Conservation (phyloP, 495 filamentous ascomycete species). For the Xylaria acuta region DNA sequence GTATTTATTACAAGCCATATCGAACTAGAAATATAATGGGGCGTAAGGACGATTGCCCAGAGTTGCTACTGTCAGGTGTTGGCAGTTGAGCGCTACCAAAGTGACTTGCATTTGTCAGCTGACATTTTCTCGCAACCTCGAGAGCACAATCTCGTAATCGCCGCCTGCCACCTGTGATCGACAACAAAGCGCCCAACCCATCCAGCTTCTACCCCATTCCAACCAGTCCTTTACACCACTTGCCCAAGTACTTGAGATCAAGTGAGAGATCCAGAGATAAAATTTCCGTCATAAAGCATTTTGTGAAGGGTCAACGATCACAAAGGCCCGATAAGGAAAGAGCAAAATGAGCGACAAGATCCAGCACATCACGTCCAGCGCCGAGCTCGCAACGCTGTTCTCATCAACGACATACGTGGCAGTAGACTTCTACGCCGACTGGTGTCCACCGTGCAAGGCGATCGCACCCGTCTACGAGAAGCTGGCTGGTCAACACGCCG, state of each 20-base stretch:
- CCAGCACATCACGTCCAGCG: constrained; percentile 40
- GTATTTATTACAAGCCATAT: no score
- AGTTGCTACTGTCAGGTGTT: not conserved
- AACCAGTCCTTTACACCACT: not conserved
- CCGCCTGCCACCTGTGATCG: no score
- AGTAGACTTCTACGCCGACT: constrained; percentile 63
- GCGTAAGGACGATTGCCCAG: not conserved
- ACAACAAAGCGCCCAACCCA: not conserved
- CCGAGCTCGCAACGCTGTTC: constrained; percentile 43
- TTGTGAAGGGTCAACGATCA: not conserved
- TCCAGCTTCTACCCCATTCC: not conserved
- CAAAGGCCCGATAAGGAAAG: not conserved
- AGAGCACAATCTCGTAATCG: not conserved
- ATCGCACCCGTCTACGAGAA: constrained; percentile 66
- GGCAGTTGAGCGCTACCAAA: not conserved
- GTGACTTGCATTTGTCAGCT: constrained; percentile 13
- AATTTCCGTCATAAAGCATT: not conserved
- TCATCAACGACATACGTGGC: constrained; percentile 48
- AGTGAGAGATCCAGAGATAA: not conserved
- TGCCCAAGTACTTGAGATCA: not conserved
- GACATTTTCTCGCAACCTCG: constrained; percentile 16
- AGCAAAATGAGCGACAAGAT: constrained; percentile 34
- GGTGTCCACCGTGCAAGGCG: constrained; percentile 72
- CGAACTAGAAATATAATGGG: not conserved
- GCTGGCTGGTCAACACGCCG: constrained; percentile 54